Conservation (phyloP, 1,139 yeast genomes). For the Pichia terricola region DNA sequence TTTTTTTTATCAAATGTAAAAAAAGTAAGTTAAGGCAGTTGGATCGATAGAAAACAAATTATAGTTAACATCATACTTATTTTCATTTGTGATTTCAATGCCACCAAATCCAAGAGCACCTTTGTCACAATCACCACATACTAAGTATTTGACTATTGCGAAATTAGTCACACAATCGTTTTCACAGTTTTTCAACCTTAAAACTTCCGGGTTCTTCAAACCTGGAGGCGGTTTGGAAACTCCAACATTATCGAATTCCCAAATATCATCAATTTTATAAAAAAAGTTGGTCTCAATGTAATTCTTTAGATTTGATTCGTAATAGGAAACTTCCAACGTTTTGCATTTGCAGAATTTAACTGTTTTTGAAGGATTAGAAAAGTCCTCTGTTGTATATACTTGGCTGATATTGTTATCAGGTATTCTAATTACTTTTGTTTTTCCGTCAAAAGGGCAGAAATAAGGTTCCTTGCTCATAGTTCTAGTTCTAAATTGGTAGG, state of each 20-base stretch:
- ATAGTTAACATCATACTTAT: neutral
- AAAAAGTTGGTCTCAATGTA: conserved; percentile 4
- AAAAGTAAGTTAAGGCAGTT: conserved; percentile 16
- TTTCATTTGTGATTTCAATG: neutral
- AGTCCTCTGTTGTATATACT: neutral
- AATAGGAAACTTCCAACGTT: conserved; percentile 1
- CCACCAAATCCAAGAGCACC: conserved; percentile 71
- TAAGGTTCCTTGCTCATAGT: conserved; percentile 5
- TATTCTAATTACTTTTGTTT: conserved; percentile 10
- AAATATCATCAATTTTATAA: conserved; percentile 39
- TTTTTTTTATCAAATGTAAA: conserved; percentile 4
- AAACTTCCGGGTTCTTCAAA: conserved; percentile 18
- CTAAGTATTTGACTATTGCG: conserved; percentile 40
- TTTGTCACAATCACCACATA: conserved; percentile 66
- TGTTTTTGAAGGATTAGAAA: conserved; percentile 5
- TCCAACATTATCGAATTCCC: conserved; percentile 74
- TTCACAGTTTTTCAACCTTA: conserved; percentile 8
- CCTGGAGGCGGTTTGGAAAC: conserved; percentile 40
- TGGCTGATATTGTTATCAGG: conserved; percentile 2
- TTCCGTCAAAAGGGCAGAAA: conserved; percentile 13
- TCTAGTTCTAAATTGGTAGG: too few relatives aligned
- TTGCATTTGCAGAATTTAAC: conserved; percentile 6
- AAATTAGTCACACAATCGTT: conserved; percentile 14
- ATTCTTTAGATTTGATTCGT: neutral
- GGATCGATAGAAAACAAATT: conserved; percentile 8